phyloP scores from a whole-genome alignment of 2,329 filamentous ascomycete species.

The Cyclaneusma minus region DNA sequence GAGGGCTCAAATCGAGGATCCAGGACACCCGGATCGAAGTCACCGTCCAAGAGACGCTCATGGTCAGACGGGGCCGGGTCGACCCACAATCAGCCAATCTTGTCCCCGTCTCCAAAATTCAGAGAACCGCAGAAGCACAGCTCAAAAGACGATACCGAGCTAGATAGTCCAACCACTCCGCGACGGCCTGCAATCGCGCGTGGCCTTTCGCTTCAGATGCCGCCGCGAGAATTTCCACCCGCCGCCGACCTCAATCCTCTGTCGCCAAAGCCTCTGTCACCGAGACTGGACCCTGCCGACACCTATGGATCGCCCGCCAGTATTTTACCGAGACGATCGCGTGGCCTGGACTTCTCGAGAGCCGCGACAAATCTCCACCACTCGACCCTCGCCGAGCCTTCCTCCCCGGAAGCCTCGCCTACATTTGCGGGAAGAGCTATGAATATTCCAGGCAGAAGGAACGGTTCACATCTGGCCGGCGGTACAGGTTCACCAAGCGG shows the following conservation, averaged over 20 bases:
- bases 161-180: constrained; percentile 50
- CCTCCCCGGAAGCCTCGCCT: constrained; percentile 81
- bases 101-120: constrained; percentile 19
- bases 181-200: constrained; percentile 48
- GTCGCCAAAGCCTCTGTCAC: constrained; percentile 58
- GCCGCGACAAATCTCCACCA: constrained; percentile 91
- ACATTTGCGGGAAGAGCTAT: constrained; percentile 59
- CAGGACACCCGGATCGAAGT: too few species aligned
- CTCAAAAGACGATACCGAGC: constrained; percentile 19
- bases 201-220: constrained; percentile 57
- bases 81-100: constrained; percentile 12
- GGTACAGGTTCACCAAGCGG: constrained; percentile 50
- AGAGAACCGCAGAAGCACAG: constrained; percentile 16
- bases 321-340: constrained; percentile 73
- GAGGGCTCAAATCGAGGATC: too few species aligned
- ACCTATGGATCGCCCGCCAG: constrained; percentile 80
- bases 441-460: constrained; percentile 40
- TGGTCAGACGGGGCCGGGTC: constrained; percentile 17
- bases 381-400: constrained; percentile 78
- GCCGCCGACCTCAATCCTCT: constrained; percentile 37
- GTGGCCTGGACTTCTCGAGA: constrained; percentile 83
- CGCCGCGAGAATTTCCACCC: constrained; percentile 32
- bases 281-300: constrained; percentile 71
- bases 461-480: constrained; percentile 28
- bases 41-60: constrained; percentile 17